These are phyloP conservation scores for Ceratobasidium sp. DNA, from an alignment of 1,284 basidiomycete species.

Conservation along the genomic window DNA sequence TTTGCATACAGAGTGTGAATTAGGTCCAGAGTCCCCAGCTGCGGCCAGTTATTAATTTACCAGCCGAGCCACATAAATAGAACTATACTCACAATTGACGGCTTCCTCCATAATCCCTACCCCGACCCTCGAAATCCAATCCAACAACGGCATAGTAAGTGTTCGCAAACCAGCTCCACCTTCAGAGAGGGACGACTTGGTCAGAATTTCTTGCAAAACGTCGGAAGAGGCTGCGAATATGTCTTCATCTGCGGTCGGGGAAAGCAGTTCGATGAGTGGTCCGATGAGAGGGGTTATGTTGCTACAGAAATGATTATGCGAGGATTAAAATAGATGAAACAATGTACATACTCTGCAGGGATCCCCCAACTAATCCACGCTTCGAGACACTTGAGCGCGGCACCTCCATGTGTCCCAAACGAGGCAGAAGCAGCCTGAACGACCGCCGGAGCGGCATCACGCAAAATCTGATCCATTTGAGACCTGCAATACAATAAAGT, in stretches of 20 bases:
- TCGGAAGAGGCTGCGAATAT: slow-evolving; percentile 70
- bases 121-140: slow-evolving; percentile 71
- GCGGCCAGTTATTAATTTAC: not conserved
- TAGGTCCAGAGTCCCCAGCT: slow-evolving; percentile 55
- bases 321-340: slow-evolving; percentile 2
- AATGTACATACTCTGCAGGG: slow-evolving; percentile 63
- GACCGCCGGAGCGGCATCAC: slow-evolving; percentile 71
- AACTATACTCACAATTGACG: slow-evolving; percentile 50
- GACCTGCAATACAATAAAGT: slow-evolving; percentile 51
- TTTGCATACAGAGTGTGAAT: slow-evolving; percentile 75
- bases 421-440: slow-evolving; percentile 48
- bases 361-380: slow-evolving; percentile 76
- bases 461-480: slow-evolving; percentile 67
- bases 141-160: slow-evolving; percentile 80
- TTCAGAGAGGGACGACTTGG: slow-evolving; percentile 71
- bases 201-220: slow-evolving; percentile 76
- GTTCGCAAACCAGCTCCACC: slow-evolving; percentile 52
- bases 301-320: slow-evolving; percentile 48
- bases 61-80: not conserved
- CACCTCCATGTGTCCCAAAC: slow-evolving; percentile 57
- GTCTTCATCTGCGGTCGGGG: slow-evolving; percentile 62
- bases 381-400: slow-evolving; percentile 78
- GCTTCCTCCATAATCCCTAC: slow-evolving; percentile 59
- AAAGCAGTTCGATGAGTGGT: slow-evolving; percentile 62
- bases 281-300: slow-evolving; percentile 70